Conservation (phyloP, 164 flowering plant species). For the Pachysandra terminalis region DNA sequence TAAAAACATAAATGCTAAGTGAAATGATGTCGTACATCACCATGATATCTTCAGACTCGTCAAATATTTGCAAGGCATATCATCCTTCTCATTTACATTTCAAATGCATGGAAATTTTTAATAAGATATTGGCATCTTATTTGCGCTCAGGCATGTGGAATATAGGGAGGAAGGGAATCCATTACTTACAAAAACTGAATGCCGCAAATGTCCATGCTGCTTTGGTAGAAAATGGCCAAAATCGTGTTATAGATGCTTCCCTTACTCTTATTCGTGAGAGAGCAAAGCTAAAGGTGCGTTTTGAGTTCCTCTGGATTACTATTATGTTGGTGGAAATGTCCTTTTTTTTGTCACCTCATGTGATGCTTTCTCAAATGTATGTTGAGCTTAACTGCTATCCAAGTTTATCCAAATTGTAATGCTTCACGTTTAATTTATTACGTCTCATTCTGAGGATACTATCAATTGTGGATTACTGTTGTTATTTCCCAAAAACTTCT, state of each 20-base stretch:
- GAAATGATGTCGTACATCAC: no score
- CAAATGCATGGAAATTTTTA: neutral
- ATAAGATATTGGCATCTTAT: neutral
- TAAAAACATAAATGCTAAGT: no score
- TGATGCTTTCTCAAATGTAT: no score
- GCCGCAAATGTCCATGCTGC: slow-evolving; percentile 61
- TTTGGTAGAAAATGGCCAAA: slow-evolving; percentile 75
- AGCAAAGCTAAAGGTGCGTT: slow-evolving; percentile 82
- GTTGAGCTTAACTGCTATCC: no score
- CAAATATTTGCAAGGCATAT: neutral
- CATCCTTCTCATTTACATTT: neutral
- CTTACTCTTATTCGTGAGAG: slow-evolving; percentile 93
- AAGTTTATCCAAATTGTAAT: no score
- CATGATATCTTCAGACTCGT: neutral
- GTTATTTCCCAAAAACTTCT: no score
- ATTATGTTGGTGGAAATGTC: neutral
- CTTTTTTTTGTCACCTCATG: no score
- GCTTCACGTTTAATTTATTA: no score
- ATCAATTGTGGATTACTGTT: no score
- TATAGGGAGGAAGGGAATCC: slow-evolving; percentile 55
- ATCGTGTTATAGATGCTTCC: slow-evolving; percentile 94
- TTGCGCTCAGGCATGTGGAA: slow-evolving; percentile 37
- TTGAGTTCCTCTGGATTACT: neutral
- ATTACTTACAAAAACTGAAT: slow-evolving; percentile 55
- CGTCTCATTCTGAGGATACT: no score